A percentile compares a stretch with the other conserved stretches of the same genome.
These are phyloP conservation scores for Suhomyces terraborum DNA, from an alignment of 1,139 yeast species.

Conservation along the genomic window DNA sequence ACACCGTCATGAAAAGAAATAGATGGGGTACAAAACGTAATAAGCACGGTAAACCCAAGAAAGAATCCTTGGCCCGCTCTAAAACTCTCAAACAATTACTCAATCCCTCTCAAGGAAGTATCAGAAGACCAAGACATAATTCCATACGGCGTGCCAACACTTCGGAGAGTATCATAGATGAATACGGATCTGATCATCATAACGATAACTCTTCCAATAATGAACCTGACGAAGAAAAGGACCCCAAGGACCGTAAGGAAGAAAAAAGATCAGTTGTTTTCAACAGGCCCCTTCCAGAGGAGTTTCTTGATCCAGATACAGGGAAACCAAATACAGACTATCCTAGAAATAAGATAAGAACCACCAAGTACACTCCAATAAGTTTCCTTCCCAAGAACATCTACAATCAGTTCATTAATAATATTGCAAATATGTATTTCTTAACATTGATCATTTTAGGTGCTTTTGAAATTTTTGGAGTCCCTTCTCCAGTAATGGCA, in stretches of 20 bases:
- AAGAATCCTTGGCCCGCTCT: conserved; percentile 46
- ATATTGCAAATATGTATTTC: conserved; percentile 59
- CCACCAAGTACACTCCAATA: conserved; percentile 61
- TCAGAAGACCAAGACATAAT: conserved; percentile 9
- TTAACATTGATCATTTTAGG: conserved; percentile 54
- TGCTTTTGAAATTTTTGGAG: conserved; percentile 57
- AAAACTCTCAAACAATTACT: conserved; percentile 46
- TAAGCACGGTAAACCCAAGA: conserved; percentile 66
- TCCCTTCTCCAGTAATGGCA: conserved; percentile 55
- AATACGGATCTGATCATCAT: conserved; percentile 21
- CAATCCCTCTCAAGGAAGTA: conserved; percentile 14
- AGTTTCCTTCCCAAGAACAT: conserved; percentile 57
- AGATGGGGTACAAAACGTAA: conserved; percentile 92
- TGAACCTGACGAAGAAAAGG: conserved; percentile 31
- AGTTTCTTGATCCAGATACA: conserved; percentile 51
- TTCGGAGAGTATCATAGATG: conserved; percentile 31
- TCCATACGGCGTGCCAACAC: conserved; percentile 29
- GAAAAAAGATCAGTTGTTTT: conserved; percentile 60
- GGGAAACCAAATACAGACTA: conserved; percentile 36
- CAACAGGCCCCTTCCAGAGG: conserved; percentile 69
- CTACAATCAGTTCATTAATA: conserved; percentile 48
- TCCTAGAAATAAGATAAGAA: conserved; percentile 58
- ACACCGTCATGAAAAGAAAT: conserved; percentile 60
- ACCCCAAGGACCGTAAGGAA: conserved; percentile 43
- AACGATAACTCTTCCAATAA: conserved; percentile 20